Conservation (phyloP, 2,329 filamentous ascomycete species). For the Diaporthe citri region DNA sequence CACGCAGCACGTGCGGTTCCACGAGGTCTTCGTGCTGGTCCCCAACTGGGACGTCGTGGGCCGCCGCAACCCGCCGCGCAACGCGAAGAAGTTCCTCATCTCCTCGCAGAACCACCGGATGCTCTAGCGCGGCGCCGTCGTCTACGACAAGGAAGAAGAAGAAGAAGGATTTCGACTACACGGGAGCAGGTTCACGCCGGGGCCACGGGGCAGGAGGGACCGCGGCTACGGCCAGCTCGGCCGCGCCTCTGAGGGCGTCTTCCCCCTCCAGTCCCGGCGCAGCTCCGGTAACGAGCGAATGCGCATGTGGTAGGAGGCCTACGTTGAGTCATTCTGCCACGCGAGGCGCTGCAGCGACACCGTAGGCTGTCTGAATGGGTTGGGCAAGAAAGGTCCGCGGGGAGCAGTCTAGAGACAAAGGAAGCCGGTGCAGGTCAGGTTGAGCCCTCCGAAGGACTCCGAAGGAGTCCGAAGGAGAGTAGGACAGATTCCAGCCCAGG, state of each 20-base stretch:
- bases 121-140: constrained; percentile 50
- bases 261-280: constrained; percentile 11
- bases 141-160: neutral
- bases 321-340: neutral
- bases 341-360: neutral
- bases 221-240: neutral
- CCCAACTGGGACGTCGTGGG: constrained; percentile 76
- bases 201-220: neutral
- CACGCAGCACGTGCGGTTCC: constrained; percentile 77
- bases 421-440: neutral
- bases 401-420: neutral
- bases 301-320: neutral
- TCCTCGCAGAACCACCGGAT: constrained; percentile 79
- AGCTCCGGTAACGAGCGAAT: constrained; percentile 12
- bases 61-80: constrained; percentile 64
- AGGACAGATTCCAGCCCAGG: neutral
- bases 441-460: neutral
- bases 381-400: neutral
- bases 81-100: constrained; percentile 70
- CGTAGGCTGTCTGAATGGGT: neutral
- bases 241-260: neutral
- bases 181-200: neutral
- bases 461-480: neutral
- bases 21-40: constrained; percentile 84
- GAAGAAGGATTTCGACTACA: neutral